Percentiles rank a stretch among this genome's conserved stretches.
These are phyloP conservation scores for Lumnitzera racemosa DNA, from an alignment of 345 rosid species.

Conservation along the genomic window DNA sequence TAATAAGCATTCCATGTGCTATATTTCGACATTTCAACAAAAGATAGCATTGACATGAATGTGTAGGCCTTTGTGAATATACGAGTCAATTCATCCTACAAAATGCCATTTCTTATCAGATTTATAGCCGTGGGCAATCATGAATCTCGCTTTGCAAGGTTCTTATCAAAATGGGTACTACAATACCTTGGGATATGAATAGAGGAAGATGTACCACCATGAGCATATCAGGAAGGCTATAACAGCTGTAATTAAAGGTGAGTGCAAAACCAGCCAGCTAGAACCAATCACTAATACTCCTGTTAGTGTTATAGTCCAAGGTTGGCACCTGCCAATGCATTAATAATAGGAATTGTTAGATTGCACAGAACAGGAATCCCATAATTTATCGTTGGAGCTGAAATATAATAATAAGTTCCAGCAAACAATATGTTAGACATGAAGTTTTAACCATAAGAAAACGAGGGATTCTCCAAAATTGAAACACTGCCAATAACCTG, in stretches of 20 bases:
- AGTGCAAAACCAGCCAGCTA: slow-evolving; percentile 69
- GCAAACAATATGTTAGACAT: no score
- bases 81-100: no score
- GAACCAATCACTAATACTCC: slow-evolving; percentile 45
- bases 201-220: slow-evolving; percentile 92
- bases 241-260: slow-evolving; percentile 43
- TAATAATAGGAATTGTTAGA: background rate
- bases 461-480: no score
- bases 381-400: no score
- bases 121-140: background rate
- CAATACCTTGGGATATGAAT: slow-evolving; percentile 79
- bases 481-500: no score
- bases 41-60: no score
- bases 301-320: slow-evolving; percentile 81
- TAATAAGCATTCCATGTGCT: no score
- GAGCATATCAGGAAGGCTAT: slow-evolving; percentile 30
- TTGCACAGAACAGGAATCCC: background rate
- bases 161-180: background rate
- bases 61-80: no score
- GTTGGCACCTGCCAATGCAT: slow-evolving; percentile 68
- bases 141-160: background rate
- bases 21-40: no score
- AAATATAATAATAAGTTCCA: no score
- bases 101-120: background rate
- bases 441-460: no score